A percentile compares a stretch with the other conserved stretches of the same genome.
phyloP scores from a whole-genome alignment of 192 early-diverging fungal species.

The Dimargaris verticillata region DNA sequence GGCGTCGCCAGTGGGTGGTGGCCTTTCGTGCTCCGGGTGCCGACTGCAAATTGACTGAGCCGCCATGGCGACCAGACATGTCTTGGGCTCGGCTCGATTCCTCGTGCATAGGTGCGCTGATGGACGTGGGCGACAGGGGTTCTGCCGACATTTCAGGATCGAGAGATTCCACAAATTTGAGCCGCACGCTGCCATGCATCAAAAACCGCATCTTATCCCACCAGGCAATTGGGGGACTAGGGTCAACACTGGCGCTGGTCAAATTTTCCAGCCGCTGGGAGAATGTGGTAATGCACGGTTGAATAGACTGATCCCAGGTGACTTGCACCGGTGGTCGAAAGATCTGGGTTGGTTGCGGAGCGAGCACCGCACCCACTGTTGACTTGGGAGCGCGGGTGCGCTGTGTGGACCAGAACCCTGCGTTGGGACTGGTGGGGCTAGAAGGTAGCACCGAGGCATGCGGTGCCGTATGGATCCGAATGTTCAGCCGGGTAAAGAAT shows the following conservation, averaged over 20 bases:
- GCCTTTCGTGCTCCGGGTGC: neutral
- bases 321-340: slow-evolving; percentile 6
- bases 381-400: neutral
- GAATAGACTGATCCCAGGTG: slow-evolving; percentile 16
- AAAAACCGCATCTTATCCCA: slow-evolving; percentile 35
- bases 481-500: slow-evolving; percentile 9
- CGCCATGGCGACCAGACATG: neutral
- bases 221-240: slow-evolving; percentile 29
- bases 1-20: neutral
- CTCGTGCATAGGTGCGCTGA: neutral
- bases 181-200: slow-evolving; percentile 8
- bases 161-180: neutral
- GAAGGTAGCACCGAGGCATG: neutral
- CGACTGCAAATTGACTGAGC: neutral
- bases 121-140: neutral
- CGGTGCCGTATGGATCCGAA: slow-evolving; percentile 10
- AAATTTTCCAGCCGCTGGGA: slow-evolving; percentile 30
- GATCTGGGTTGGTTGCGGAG: neutral
- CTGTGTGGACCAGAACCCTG: neutral
- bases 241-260: slow-evolving; percentile 27
- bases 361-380: no score
- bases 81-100: neutral
- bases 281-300: slow-evolving; percentile 29
- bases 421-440: no score
- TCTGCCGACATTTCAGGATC: neutral